A percentile compares a stretch with the other conserved stretches of the same genome.
Conservation (phyloP, 2,329 filamentous ascomycete genomes). For the Trichoderma harzianum region DNA sequence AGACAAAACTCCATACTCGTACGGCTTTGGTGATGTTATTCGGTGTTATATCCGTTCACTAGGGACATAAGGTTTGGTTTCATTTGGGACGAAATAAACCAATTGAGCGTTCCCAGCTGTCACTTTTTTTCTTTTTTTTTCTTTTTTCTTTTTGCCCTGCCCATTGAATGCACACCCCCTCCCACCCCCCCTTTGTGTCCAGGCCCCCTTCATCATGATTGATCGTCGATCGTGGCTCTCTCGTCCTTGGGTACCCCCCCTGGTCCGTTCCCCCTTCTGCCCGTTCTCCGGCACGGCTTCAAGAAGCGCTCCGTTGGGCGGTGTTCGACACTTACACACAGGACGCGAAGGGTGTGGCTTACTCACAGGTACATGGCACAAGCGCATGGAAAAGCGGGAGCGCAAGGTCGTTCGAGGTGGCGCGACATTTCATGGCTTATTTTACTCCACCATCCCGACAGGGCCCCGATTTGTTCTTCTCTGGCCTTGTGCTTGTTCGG, state of each 20-base stretch:
- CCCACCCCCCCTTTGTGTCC: neutral
- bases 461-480: neutral
- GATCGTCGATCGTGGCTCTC: slow-evolving; percentile 15
- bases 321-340: neutral
- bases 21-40: neutral
- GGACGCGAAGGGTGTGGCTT: neutral
- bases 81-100: neutral
- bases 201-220: slow-evolving; percentile 8
- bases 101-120: neutral
- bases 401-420: neutral
- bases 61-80: neutral
- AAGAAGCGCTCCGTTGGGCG: slow-evolving; percentile 13
- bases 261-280: neutral
- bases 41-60: neutral
- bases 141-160: neutral
- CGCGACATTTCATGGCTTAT: neutral
- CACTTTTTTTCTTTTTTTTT: neutral
- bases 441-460: slow-evolving; percentile 10
- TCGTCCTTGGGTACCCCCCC: neutral
- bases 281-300: slow-evolving; percentile 13
- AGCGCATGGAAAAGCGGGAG: neutral
- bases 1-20: neutral
- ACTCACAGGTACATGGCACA: neutral
- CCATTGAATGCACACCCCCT: neutral
- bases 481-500: neutral